Percentiles rank a stretch among this genome's conserved stretches.
phyloP scores from a whole-genome alignment of 441 rosid species.

The Populus hybrid region DNA sequence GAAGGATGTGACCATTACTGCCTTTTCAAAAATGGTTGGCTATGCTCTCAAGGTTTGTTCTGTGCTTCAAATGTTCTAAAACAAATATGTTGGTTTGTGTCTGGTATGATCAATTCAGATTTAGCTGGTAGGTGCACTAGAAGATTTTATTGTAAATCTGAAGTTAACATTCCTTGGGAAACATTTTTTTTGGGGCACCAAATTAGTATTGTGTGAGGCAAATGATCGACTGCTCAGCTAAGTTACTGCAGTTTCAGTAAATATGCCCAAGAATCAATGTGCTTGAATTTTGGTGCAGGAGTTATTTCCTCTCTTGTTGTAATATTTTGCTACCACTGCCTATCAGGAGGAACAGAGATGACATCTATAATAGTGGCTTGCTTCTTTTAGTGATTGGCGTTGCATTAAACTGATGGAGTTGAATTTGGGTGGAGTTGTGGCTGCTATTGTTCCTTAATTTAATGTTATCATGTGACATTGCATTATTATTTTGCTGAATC shows the following conservation, averaged over 20 bases:
- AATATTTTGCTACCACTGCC: neutral
- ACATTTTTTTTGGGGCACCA: neutral
- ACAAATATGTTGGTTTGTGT: neutral
- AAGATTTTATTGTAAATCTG: neutral
- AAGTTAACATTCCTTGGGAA: neutral
- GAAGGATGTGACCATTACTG: constrained; percentile 83
- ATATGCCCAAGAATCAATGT: neutral
- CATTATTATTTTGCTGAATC: neutral
- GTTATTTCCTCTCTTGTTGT: neutral
- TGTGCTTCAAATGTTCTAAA: neutral
- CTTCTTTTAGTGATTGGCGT: neutral
- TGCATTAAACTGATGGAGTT: neutral
- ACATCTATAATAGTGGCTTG: neutral
- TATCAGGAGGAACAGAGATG: neutral
- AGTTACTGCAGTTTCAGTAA: neutral
- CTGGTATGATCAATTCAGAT: neutral
- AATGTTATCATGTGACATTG: neutral
- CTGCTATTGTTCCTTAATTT: neutral
- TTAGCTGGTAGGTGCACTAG: neutral
- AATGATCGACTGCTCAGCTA: neutral
- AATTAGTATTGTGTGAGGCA: neutral
- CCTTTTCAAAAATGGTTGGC: constrained; percentile 93
- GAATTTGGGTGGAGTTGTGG: neutral
- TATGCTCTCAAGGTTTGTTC: constrained; percentile 73
- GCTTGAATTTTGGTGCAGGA: neutral